A percentile compares a stretch with the other conserved stretches of the same genome.
These are phyloP conservation scores for Rhizoctonia solani DNA, from an alignment of 1,284 basidiomycete species.

Conservation along the genomic window DNA sequence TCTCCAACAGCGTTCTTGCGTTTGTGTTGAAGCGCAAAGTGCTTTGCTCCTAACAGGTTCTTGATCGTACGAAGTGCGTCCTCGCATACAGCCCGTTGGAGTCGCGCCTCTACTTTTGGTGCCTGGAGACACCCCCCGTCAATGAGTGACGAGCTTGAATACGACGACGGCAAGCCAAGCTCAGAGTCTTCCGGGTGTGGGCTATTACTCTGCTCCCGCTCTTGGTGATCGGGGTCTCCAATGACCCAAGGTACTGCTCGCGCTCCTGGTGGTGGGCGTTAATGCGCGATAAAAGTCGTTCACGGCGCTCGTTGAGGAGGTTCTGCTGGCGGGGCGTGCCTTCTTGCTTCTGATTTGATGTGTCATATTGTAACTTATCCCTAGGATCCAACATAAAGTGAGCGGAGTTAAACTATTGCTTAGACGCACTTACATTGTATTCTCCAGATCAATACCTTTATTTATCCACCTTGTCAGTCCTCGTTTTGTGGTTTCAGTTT, in stretches of 20 bases:
- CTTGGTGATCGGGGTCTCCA: background rate
- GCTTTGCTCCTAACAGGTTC: background rate
- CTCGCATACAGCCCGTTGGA: constrained; percentile 4
- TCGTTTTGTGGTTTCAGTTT: background rate
- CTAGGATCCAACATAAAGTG: background rate
- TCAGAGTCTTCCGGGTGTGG: constrained; percentile 9
- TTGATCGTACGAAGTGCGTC: constrained; percentile 4
- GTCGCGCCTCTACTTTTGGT: background rate
- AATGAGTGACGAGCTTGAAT: background rate
- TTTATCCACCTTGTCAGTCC: background rate
- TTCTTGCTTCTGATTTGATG: too few species aligned
- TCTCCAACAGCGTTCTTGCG: background rate
- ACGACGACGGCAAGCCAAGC: constrained; percentile 6
- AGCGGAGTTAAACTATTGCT: background rate
- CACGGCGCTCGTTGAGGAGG: background rate
- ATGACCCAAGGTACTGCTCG: background rate
- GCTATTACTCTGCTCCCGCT: background rate
- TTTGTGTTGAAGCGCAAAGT: background rate
- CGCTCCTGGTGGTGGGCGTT: background rate
- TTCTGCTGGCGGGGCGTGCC: background rate
- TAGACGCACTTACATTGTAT: background rate
- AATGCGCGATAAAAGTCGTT: background rate
- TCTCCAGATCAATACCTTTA: background rate
- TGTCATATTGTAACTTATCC: background rate
- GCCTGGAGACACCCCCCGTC: background rate